Evolutionary conservation across 108 stramenopile genomes (phyloP).

Genomic region (Pseudonitzschia multistriata): DNA sequence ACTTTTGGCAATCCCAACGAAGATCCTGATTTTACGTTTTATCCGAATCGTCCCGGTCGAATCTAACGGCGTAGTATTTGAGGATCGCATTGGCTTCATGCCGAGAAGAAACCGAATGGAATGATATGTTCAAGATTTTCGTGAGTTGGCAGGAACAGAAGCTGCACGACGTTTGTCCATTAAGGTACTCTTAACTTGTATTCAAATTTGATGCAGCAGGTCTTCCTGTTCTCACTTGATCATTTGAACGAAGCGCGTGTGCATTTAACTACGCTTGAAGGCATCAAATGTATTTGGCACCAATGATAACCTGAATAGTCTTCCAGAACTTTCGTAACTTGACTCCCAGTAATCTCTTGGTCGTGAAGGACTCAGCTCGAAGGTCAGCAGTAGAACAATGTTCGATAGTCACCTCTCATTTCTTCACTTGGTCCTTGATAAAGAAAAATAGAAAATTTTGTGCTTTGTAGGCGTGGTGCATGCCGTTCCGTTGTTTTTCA

Average conservation of each 20-base stretch:
- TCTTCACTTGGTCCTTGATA: neutral
- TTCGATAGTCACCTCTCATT: neutral
- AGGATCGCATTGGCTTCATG: no score
- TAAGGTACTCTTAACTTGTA: no score
- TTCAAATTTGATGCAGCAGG: no score
- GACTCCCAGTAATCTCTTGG: neutral
- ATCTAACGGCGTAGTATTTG: no score
- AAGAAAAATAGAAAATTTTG: neutral
- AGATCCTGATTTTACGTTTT: conserved; percentile 12
- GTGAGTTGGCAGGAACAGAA: no score
- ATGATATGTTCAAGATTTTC: no score
- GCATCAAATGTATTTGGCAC: no score
- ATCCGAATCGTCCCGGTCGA: conserved; percentile 6
- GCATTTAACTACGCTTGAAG: no score
- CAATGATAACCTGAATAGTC: neutral
- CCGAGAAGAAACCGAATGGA: no score
- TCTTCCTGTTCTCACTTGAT: no score
- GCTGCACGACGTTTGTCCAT: no score
- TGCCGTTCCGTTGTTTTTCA: neutral
- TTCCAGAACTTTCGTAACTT: neutral
- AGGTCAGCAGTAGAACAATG: neutral
- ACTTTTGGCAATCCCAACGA: neutral
- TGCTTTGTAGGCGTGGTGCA: neutral
- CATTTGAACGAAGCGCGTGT: no score
- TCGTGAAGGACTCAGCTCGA: neutral